Base-by-base conservation (phyloP, 2,329 filamentous ascomycete genomes). In the Colletotrichum scovillei region DNA sequence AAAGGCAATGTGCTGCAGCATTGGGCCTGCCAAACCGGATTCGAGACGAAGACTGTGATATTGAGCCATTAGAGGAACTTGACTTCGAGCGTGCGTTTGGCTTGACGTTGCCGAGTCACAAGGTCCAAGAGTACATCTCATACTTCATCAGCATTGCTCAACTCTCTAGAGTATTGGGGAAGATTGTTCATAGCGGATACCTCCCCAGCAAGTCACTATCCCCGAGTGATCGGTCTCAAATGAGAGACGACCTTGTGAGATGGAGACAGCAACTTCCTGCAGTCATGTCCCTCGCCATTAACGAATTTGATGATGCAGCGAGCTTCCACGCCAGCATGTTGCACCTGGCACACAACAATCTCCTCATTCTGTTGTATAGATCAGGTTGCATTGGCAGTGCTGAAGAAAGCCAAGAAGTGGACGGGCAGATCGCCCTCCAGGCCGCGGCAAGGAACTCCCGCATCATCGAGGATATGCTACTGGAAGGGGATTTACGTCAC, bases 21-120 rank as follows among this genome's bases (percentile, higher is more conserved):
- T 75, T 85, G 6, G 86, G 86, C 1, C 76, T 88, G 1, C 86
- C 86, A 0, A 84, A 83, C 57, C 80, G 86, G 1, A 86, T 88
- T 42, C 83, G 84, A 7, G 85, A 88, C 35, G 84, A 87, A 69
- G 86, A 88, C 46, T 87, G 86, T 67, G 86, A 88, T 69, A 38
- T 58, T 28, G 60, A 63, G 30, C 42, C 46, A 1, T 4, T 63
- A 8, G 26, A 53, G 5, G 0, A 26, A 5, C 11, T 11, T 8
- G 60, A 63, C 14, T 63, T 63, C 11, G 46, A 63, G 35, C 28
- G 52, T n/a, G 42, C 60, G 6, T 63, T 53, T 16, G 32, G 26
- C n/a, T 14, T 86, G 8, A 81, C 82, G 9, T 79, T 82, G 59
- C 79, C 86, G 0, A 76, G 80, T 5, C 24, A 46, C 16, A 55